Base-by-base conservation (phyloP, 169 alveolate species). In the Ichthyophthirius multifiliis region DNA sequence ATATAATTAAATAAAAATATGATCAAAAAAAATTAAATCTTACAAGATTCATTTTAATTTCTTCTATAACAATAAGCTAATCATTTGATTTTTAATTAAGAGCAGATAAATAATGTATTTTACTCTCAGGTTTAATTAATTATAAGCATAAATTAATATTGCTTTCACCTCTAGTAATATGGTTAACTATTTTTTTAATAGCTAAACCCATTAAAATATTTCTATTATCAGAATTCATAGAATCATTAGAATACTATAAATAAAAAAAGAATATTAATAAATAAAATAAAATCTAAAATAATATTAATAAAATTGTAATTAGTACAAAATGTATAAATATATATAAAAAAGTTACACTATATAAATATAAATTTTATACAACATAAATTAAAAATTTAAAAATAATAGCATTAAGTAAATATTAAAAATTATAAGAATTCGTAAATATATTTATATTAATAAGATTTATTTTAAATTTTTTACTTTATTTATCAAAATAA, bases 71-170 rank as follows among this genome's bases (percentile, higher is more conserved):
- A 16, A 94, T 94, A 0, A 91, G 87, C 78, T 94, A 80, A 83
- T 94, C 97, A 71, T 86, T 89, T 9, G 88, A 84, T 47, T 88
- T 90, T 23, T 83, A 37, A 18, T 89, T 85, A 13, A 94, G 67
- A 0, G 95, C 90, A 74, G 91, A 89, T 20, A 73, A 87, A 46
- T 94, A 94, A 74, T 91, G 95, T 0, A 87, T 74, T 86, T 94
- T 90, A 75, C 90, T 85, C 67, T 94, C 97, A 31, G 97, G 97
- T 48, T 94, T 94, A 18, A 94, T 94, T 16, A 94, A 48, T 80
- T 94, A 90, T 83, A 94, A 88, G 71, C 94, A 90, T 31, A 94
- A 71, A 30, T 92, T 80, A 0, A 92, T 82, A 63, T 86, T 78
- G 43, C 75, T 83, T 74, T 74, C 39, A 32, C 82, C 90, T 79